Evolutionary conservation across 2,329 filamentous ascomycete genomes (phyloP).

Genomic region (Macroventuria anomochaeta): DNA sequence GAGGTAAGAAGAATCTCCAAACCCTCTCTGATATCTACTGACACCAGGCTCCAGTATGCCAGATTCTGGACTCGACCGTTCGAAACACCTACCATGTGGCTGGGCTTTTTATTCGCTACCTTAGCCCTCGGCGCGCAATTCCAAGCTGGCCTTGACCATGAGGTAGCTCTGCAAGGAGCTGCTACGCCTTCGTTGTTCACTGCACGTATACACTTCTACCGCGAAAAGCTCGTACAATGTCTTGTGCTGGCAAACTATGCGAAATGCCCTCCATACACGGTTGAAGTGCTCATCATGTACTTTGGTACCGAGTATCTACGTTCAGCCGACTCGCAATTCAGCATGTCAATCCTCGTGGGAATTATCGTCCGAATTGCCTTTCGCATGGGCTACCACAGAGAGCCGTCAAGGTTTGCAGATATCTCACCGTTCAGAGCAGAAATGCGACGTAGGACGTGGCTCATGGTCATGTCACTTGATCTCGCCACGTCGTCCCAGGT

Average conservation of each 20-base stretch:
- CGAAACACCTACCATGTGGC: conserved; percentile 51
- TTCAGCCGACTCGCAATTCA: conserved; percentile 39
- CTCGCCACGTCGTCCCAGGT: conserved; percentile 48
- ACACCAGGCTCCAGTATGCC: conserved; percentile 45
- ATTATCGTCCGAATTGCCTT: conserved; percentile 44
- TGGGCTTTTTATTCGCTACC: conserved; percentile 53
- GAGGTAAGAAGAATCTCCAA: conserved; percentile 25
- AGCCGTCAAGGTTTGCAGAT: conserved; percentile 45
- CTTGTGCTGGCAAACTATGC: conserved; percentile 44
- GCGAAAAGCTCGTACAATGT: conserved; percentile 42
- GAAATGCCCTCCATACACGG: conserved; percentile 44
- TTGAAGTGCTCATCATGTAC: conserved; percentile 42
- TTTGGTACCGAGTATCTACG: conserved; percentile 40
- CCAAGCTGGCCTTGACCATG: conserved; percentile 26
- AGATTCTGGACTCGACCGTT: conserved; percentile 53
- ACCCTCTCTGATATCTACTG: background rate
- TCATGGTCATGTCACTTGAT: conserved; percentile 56
- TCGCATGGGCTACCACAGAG: conserved; percentile 54
- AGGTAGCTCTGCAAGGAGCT: conserved; percentile 5
- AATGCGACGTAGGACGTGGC: conserved; percentile 67
- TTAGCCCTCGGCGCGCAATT: conserved; percentile 42
- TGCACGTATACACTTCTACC: conserved; percentile 38
- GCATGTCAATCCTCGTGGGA: conserved; percentile 37
- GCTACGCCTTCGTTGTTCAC: conserved; percentile 21
- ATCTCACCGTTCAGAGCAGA: conserved; percentile 63